Evolutionary conservation across 2,329 filamentous ascomycete genomes (phyloP).

Genomic region (Claviceps digitariae): DNA sequence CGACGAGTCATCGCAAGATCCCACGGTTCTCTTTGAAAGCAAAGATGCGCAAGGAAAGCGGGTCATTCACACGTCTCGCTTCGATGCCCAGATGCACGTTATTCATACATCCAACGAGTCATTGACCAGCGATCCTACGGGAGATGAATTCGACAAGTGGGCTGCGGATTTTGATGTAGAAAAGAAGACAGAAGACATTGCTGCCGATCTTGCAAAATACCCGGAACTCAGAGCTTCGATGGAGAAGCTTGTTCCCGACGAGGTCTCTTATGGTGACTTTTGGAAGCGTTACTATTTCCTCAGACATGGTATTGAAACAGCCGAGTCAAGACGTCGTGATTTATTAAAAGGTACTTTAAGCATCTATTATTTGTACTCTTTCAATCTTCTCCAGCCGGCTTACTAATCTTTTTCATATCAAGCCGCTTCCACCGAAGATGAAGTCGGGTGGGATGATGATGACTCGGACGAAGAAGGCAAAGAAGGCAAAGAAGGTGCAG

Average conservation of each 20-base stretch:
- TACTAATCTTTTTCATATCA: constrained; percentile 8
- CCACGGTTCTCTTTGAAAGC: constrained; percentile 75
- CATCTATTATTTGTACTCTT: background rate
- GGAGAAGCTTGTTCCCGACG: constrained; percentile 91
- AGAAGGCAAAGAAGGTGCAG: constrained; percentile 16
- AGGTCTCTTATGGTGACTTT: constrained; percentile 78
- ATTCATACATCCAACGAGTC: constrained; percentile 76
- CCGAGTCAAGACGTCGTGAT: constrained; percentile 78
- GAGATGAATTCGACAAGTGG: constrained; percentile 63
- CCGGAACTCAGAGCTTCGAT: constrained; percentile 75
- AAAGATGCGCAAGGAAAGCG: constrained; percentile 82
- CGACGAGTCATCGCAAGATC: constrained; percentile 35
- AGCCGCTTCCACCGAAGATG: constrained; percentile 60
- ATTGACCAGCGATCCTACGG: constrained; percentile 69
- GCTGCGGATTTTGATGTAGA: constrained; percentile 64
- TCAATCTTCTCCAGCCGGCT: background rate
- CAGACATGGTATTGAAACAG: constrained; percentile 80
- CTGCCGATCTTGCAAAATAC: constrained; percentile 70
- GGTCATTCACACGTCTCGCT: constrained; percentile 85
- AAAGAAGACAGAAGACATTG: constrained; percentile 72
- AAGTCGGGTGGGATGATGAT: constrained; percentile 60
- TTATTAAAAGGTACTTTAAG: constrained; percentile 81
- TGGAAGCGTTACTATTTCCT: constrained; percentile 96
- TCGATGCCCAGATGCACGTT: constrained; percentile 91
- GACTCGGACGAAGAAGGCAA: constrained; percentile 36